phyloP scores from a whole-genome alignment of 495 filamentous ascomycete species.

The Daldinia childiae region DNA sequence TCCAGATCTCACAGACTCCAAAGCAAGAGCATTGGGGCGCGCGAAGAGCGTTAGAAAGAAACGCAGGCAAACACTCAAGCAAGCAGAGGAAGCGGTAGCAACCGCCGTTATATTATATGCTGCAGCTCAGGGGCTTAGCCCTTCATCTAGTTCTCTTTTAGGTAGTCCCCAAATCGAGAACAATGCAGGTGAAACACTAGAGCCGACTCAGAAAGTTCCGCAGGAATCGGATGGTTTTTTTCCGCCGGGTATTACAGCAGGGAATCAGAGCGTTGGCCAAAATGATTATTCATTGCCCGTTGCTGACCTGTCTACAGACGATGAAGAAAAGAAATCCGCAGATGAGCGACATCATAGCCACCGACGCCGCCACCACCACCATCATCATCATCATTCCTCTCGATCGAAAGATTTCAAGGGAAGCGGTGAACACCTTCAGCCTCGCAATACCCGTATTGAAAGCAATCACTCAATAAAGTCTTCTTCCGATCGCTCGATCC shows the following conservation, averaged over 20 bases:
- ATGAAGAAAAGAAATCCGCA: conserved; percentile 50
- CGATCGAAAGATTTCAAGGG: conserved; percentile 44
- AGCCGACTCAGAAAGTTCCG: conserved; percentile 27
- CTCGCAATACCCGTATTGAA: conserved; percentile 46
- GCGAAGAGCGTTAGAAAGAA: conserved; percentile 52
- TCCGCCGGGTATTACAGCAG: conserved; percentile 29
- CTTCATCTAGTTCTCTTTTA: conserved; percentile 33
- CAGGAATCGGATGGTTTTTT: conserved; percentile 34
- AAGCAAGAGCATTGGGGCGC: conserved; percentile 51
- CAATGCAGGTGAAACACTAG: conserved; percentile 17
- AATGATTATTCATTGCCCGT: conserved; percentile 47
- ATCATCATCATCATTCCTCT: conserved; percentile 32
- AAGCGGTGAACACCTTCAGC: conserved; percentile 44
- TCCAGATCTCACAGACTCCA: conserved; percentile 55
- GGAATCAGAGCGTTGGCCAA: conserved; percentile 41
- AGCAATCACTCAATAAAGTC: conserved; percentile 48
- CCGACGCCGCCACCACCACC: conserved; percentile 43
- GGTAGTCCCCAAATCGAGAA: conserved; percentile 31
- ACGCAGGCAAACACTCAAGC: conserved; percentile 51
- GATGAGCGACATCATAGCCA: conserved; percentile 51
- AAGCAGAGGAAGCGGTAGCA: conserved; percentile 57
- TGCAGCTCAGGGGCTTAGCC: conserved; percentile 52
- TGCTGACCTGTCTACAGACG: conserved; percentile 60
- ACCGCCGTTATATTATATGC: conserved; percentile 60
- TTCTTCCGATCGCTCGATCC: conserved; percentile 47